phyloP scores from a whole-genome alignment of 2,329 filamentous ascomycete genomes.

The Ceratocystis destructans region DNA sequence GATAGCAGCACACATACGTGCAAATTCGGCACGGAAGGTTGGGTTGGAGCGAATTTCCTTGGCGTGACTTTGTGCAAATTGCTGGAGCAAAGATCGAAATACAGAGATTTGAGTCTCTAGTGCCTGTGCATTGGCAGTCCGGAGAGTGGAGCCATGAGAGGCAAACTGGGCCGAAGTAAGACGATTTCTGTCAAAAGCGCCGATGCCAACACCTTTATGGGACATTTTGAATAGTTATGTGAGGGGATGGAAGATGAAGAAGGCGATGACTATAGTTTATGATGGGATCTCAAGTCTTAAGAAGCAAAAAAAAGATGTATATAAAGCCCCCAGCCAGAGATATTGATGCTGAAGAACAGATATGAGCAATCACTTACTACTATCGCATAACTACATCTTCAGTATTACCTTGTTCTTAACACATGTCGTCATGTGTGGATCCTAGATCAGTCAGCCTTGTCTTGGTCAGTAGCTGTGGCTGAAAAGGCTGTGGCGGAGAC shows the following conservation, averaged over 20 bases:
- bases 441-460: background rate
- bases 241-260: background rate
- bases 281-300: background rate
- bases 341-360: background rate
- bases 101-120: conserved; percentile 88
- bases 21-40: conserved; percentile 89
- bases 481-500: conserved; percentile 7
- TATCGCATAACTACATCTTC: background rate
- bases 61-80: conserved; percentile 87
- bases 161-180: conserved; percentile 83
- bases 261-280: background rate
- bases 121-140: conserved; percentile 67
- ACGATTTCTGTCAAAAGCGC: conserved; percentile 73
- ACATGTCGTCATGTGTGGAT: conserved; percentile 16
- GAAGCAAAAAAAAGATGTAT: background rate
- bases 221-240: conserved; percentile 35
- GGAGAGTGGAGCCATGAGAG: conserved; percentile 75
- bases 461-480: conserved; percentile 15
- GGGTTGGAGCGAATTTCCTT: conserved; percentile 94
- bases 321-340: too few species aligned
- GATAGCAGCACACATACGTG: conserved; percentile 94
- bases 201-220: conserved; percentile 76
- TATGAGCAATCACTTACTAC: background rate
- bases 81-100: conserved; percentile 88
- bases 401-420: background rate